Conservation (phyloP, 306 rosid species). For the Parietaria judaica region DNA sequence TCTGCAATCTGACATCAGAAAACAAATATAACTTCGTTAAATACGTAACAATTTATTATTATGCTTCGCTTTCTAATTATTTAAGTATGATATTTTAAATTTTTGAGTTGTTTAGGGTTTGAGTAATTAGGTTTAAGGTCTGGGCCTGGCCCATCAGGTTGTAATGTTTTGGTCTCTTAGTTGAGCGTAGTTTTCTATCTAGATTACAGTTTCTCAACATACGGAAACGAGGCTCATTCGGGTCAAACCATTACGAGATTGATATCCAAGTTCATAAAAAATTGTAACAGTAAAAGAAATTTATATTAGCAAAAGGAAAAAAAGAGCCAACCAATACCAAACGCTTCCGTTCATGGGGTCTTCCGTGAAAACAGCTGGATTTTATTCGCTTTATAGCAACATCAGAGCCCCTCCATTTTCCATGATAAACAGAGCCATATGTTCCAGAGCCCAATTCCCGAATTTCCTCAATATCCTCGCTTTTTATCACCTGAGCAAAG, state of each 20-base stretch:
- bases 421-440: constrained; percentile 92
- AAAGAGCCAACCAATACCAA: constrained; percentile 50
- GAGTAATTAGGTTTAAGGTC: no score
- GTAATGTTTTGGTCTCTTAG: no score
- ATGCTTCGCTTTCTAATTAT: no score
- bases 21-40: neutral
- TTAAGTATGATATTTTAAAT: no score
- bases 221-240: no score
- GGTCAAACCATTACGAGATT: no score
- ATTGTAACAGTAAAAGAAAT: neutral
- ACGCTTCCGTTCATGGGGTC: constrained; percentile 92
- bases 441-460: constrained; percentile 98
- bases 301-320: constrained; percentile 7
- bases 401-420: constrained; percentile 99
- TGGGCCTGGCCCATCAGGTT: no score
- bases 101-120: no score
- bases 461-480: constrained; percentile 94
- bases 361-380: constrained; percentile 95
- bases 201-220: no score
- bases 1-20: constrained; percentile 58
- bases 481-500: constrained; percentile 67
- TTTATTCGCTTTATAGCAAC: constrained; percentile 95
- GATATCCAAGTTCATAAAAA: neutral
- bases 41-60: no score
- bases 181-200: no score